Conservation (phyloP, 352 stramenopile species). For the Globisporangium parvum region DNA sequence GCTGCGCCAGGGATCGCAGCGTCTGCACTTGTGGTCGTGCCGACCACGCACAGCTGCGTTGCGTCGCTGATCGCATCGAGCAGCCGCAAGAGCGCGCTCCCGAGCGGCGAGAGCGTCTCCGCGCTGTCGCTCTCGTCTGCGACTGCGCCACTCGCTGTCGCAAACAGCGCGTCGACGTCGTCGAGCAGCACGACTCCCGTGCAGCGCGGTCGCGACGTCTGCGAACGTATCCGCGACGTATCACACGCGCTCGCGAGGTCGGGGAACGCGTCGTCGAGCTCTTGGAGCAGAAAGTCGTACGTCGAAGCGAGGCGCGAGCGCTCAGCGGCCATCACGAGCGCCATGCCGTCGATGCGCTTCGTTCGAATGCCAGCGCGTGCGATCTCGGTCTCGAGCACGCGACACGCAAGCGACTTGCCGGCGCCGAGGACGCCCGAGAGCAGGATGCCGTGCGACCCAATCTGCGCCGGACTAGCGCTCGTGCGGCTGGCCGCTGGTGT, state of each 20-base stretch:
- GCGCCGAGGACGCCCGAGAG: constrained; percentile 58
- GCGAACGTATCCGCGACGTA: neutral
- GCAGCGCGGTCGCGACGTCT: constrained; percentile 5
- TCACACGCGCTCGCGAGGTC: constrained; percentile 7
- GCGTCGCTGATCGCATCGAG: constrained; percentile 38
- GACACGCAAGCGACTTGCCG: constrained; percentile 53
- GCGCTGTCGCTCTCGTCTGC: constrained; percentile 21
- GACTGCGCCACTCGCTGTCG: constrained; percentile 27
- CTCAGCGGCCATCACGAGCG: constrained; percentile 51
- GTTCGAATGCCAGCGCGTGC: constrained; percentile 10
- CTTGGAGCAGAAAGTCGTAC: constrained; percentile 50
- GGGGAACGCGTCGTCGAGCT: constrained; percentile 30
- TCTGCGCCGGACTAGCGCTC: constrained; percentile 1
- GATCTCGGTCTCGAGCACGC: constrained; percentile 23
- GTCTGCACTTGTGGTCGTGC: constrained; percentile 29
- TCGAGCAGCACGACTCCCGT: constrained; percentile 57
- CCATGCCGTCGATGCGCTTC: constrained; percentile 33
- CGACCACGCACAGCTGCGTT: constrained; percentile 41
- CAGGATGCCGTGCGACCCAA: constrained; percentile 46
- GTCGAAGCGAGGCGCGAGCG: constrained; percentile 33
- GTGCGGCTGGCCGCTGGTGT: neutral
- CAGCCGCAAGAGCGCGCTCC: constrained; percentile 53
- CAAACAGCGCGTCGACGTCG: constrained; percentile 65
- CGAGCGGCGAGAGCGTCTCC: constrained; percentile 35
- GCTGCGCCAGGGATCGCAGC: constrained; percentile 32